These are phyloP conservation scores for Colletotrichum sublineola DNA, from an alignment of 2,329 filamentous ascomycete species.

Conservation along the genomic window DNA sequence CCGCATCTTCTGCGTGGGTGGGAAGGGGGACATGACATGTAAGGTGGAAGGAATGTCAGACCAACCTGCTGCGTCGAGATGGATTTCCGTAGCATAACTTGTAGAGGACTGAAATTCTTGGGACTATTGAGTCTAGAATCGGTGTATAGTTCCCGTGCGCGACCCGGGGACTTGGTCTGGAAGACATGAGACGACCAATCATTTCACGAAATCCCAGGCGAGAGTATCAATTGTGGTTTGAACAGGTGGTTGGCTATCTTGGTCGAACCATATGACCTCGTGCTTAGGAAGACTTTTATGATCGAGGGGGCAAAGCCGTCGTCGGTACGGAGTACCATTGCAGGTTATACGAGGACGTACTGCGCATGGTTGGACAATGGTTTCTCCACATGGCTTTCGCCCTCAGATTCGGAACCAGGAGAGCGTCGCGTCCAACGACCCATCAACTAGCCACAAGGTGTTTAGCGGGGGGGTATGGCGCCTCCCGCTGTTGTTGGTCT, in stretches of 20 bases:
- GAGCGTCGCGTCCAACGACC: slow-evolving; percentile 5
- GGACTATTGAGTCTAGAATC: background rate
- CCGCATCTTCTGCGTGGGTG: background rate
- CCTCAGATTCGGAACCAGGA: background rate
- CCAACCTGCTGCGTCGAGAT: background rate
- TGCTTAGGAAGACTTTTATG: background rate
- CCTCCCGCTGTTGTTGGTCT: background rate
- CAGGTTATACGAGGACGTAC: background rate
- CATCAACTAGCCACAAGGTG: slow-evolving; percentile 6
- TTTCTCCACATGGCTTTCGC: background rate
- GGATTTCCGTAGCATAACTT: background rate
- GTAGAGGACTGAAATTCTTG: background rate
- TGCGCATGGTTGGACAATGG: background rate
- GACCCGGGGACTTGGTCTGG: background rate
- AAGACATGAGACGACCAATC: background rate
- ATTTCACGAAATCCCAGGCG: background rate
- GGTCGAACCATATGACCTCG: background rate
- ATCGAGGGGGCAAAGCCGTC: slow-evolving; percentile 10
- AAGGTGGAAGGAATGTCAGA: background rate
- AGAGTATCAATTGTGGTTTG: slow-evolving; percentile 5
- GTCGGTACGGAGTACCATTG: slow-evolving; percentile 2
- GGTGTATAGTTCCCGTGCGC: background rate
- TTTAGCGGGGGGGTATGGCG: slow-evolving; percentile 21
- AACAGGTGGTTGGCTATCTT: background rate
- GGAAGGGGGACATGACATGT: background rate